phyloP scores from a whole-genome alignment of 805 yeast species.

The Kluyveromyces siamensis region DNA sequence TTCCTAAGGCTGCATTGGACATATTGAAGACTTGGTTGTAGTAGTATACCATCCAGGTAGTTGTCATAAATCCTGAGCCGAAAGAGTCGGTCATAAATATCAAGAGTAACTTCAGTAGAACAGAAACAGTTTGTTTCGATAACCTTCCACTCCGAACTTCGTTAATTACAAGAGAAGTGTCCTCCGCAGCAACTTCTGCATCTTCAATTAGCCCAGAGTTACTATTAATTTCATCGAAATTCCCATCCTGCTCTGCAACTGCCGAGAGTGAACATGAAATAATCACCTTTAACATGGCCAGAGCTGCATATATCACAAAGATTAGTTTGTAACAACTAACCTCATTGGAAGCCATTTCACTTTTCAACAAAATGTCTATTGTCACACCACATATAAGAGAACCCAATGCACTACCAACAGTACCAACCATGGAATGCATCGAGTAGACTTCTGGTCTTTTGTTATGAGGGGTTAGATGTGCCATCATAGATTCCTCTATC shows the following conservation, averaged over 20 bases:
- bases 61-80: constrained; percentile 82
- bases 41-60: constrained; percentile 82
- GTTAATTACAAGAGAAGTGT: constrained; percentile 18
- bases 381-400: constrained; percentile 52
- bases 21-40: constrained; percentile 49
- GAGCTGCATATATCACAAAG: constrained; percentile 45
- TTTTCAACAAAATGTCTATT: constrained; percentile 37
- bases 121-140: constrained; percentile 35
- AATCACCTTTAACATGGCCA: constrained; percentile 45
- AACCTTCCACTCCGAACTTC: constrained; percentile 6
- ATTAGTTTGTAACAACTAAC: constrained; percentile 43
- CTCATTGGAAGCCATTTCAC: constrained; percentile 29
- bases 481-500: constrained; percentile 74
- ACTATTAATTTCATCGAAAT: constrained; percentile 6
- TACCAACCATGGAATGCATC: constrained; percentile 57
- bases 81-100: constrained; percentile 79
- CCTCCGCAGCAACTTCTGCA: constrained; percentile 15
- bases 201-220: constrained; percentile 9
- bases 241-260: constrained; percentile 40
- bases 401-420: constrained; percentile 70
- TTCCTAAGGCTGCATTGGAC: constrained; percentile 53
- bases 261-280: constrained; percentile 43
- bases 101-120: constrained; percentile 40
- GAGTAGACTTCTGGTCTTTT: constrained; percentile 70
- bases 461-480: constrained; percentile 60